Percentiles rank a stretch among this genome's conserved stretches.
Conservation (phyloP, 2,329 filamentous ascomycete species). For the Epichloe scottii region DNA sequence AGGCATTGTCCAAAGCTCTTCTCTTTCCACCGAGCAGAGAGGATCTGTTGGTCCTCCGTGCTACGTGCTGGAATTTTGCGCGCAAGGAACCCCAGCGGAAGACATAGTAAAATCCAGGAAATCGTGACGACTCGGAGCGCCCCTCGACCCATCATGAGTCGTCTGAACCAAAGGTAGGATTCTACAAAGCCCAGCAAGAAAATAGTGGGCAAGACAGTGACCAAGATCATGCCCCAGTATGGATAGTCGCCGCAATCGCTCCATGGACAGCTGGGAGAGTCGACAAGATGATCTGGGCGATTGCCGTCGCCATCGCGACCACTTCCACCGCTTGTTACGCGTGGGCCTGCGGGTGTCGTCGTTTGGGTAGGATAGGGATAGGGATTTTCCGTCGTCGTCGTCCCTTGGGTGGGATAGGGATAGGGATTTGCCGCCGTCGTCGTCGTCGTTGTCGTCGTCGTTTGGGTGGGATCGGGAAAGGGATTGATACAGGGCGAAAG, state of each 20-base stretch:
- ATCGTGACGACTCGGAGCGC: constrained; percentile 18
- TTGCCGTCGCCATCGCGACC: neutral
- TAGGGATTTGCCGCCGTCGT: no score
- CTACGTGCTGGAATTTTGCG: constrained; percentile 6
- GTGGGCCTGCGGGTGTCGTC: neutral
- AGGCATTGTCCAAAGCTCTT: constrained; percentile 5
- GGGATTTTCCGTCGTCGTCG: neutral
- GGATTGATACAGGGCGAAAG: constrained; percentile 10
- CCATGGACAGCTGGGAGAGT: neutral
- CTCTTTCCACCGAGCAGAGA: constrained; percentile 8
- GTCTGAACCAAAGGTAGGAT: constrained; percentile 20
- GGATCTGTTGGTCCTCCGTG: constrained; percentile 5
- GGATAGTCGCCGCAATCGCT: neutral
- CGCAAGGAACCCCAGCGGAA: constrained; percentile 7
- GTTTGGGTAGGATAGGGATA: neutral
- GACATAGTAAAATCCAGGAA: constrained; percentile 15
- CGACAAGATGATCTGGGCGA: neutral
- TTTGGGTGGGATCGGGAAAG: neutral
- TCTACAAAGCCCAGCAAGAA: constrained; percentile 19
- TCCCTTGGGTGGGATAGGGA: neutral
- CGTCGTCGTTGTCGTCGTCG: no score
- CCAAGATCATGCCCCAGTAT: constrained; percentile 15
- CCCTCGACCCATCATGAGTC: constrained; percentile 18
- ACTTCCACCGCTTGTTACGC: neutral
- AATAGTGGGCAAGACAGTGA: constrained; percentile 14